These are phyloP conservation scores for Rhizophagus clarus DNA, from an alignment of 192 early-diverging fungal genomes.

Conservation along the genomic window DNA sequence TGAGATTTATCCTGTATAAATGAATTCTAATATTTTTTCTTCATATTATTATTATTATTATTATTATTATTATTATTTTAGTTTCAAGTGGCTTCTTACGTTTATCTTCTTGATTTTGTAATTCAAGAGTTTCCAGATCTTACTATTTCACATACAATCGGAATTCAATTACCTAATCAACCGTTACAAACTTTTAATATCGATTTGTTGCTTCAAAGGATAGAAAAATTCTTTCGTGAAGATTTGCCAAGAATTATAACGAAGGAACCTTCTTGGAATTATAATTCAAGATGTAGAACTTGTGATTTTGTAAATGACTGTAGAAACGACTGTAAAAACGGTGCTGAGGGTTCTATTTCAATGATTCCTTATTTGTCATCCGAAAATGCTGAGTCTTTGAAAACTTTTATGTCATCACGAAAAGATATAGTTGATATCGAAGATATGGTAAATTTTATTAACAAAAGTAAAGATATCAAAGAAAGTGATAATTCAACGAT, in stretches of 20 bases:
- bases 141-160: conserved; percentile 1
- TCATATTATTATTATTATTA: too few species aligned
- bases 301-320: conserved; percentile 32
- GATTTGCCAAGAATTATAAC: conserved; percentile 25
- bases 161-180: conserved; percentile 26
- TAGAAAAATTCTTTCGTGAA: conserved; percentile 30
- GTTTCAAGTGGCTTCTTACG: conserved; percentile 36
- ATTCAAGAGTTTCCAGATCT: conserved; percentile 2
- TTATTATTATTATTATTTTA: not conserved
- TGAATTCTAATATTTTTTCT: too few species aligned
- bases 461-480: not conserved
- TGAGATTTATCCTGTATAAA: too few species aligned
- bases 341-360: conserved; percentile 16
- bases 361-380: conserved; percentile 31
- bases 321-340: conserved; percentile 18
- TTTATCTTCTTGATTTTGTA: conserved; percentile 23
- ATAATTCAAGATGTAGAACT: conserved; percentile 30
- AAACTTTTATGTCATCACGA: not conserved
- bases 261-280: conserved; percentile 18
- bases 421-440: not conserved
- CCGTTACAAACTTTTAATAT: conserved; percentile 29
- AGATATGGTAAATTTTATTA: not conserved
- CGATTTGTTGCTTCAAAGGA: conserved; percentile 27
- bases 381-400: conserved; percentile 9
- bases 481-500: not conserved